Base-by-base conservation (phyloP, 192 early-diverging fungal genomes). In the Tieghemiomyces parasiticus region DNA sequence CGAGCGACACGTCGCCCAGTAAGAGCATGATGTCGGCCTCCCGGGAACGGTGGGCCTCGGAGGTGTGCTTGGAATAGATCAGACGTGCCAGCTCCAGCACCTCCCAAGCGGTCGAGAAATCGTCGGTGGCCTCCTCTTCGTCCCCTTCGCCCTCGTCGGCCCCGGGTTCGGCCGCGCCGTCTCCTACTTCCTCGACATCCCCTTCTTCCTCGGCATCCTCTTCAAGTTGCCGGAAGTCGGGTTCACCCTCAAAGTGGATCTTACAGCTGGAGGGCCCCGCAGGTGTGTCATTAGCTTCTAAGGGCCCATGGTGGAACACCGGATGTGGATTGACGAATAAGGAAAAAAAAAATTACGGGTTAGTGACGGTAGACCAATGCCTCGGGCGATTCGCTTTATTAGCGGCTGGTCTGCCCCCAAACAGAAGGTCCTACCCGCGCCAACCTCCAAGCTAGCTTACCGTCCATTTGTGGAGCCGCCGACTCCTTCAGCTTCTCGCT, bases 1-100 rank as follows among this genome's bases (percentile, higher is more conserved):
- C 92, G 58, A 95, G 69, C 6, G 86, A 91, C 8, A 95, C 81
- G 65, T 95, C 92, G 35, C 92, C 90, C 29, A 95, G 72, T 0
- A 77, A 74, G 59, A 34, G 54, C 34, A 56, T 14, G 30, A 56
- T n/a, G 2, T 56, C 54, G 6, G 54, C 54, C 34, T 34, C 28
- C 14, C 33, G 29, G 31, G 16, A 24, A 10, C 33, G 54, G 54
- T 56, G 54, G 38, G 8, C 38, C 49, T 51, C 24, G 22, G 28
- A 26, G 60, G 34, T 76, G 52, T 62, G 75, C 64, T 85, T 78
- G 51, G 75, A 71, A 49, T 85, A 90, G 6, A 90, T 85, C 2
- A 91, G 72, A 28, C 92, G 83, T n/a, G 89, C 87, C 26, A 89
- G 62, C 59, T 90, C 89, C 46, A 95, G 72, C 16, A 85, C 79